These are phyloP conservation scores for Escovopsis weberi DNA, from an alignment of 2,329 filamentous ascomycete species.

Conservation along the genomic window DNA sequence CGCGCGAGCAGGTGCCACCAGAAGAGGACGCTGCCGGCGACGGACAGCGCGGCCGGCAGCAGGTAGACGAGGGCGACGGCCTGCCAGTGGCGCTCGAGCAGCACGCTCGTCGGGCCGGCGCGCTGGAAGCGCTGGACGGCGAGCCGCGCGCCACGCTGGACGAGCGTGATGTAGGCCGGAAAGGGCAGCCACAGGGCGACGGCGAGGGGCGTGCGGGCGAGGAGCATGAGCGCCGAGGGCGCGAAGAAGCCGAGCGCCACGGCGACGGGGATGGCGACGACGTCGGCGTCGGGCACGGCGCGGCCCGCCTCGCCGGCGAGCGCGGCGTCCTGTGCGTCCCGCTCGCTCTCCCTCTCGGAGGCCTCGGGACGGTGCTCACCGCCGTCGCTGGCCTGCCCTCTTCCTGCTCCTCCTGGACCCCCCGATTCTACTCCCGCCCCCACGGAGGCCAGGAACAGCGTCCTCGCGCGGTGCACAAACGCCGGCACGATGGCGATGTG, in stretches of 20 bases:
- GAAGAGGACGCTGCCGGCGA: slow-evolving; percentile 27
- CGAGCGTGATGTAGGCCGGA: slow-evolving; percentile 31
- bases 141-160: slow-evolving; percentile 24
- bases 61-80: slow-evolving; percentile 29
- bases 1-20: slow-evolving; percentile 22
- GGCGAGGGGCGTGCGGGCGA: slow-evolving; percentile 20
- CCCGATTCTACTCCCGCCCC: slow-evolving; percentile 20
- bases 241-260: slow-evolving; percentile 32
- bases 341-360: slow-evolving; percentile 5
- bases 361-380: slow-evolving; percentile 23
- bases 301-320: slow-evolving; percentile 12
- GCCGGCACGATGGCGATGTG: slow-evolving; percentile 35
- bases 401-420: slow-evolving; percentile 29
- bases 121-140: slow-evolving; percentile 11
- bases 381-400: slow-evolving; percentile 20
- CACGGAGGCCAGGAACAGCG: slow-evolving; percentile 15
- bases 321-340: slow-evolving; percentile 3
- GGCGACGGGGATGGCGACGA: slow-evolving; percentile 39
- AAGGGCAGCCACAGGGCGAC: slow-evolving; percentile 37
- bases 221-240: slow-evolving; percentile 32
- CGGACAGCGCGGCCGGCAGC: slow-evolving; percentile 28
- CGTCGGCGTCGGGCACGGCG: slow-evolving; percentile 34
- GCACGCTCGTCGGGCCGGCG: slow-evolving; percentile 18
- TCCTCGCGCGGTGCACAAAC: slow-evolving; percentile 28
- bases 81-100: slow-evolving; percentile 27